Conservation (phyloP, 2,329 filamentous ascomycete genomes). For the Aspergillus sp. region DNA sequence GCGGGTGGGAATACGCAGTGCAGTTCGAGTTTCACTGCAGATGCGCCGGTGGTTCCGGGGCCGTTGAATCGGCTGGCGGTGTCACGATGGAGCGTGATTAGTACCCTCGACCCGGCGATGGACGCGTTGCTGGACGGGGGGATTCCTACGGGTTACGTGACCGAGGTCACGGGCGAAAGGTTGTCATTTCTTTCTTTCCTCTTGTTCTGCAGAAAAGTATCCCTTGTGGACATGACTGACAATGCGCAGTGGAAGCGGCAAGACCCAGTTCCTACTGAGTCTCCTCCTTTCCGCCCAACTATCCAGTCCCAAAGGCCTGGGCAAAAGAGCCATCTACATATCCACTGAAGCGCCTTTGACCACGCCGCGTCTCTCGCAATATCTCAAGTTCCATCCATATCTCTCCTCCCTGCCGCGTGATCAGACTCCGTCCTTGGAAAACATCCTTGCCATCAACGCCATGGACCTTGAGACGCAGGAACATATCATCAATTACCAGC, state of each 20-base stretch:
- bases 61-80: conserved; percentile 24
- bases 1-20: conserved; percentile 26
- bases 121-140: conserved; percentile 69
- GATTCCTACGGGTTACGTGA: conserved; percentile 70
- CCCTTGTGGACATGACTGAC: not conserved
- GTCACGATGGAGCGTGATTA: conserved; percentile 54
- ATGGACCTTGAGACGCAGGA: conserved; percentile 91
- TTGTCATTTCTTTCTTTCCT: conserved; percentile 19
- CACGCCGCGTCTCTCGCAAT: conserved; percentile 71
- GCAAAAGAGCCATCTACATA: conserved; percentile 76
- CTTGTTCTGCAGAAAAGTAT: not conserved
- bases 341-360: conserved; percentile 83
- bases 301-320: conserved; percentile 60
- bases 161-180: conserved; percentile 89
- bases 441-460: conserved; percentile 71
- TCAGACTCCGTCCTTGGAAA: conserved; percentile 58
- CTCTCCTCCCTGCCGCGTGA: conserved; percentile 41
- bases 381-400: conserved; percentile 59
- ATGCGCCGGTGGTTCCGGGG: conserved; percentile 11
- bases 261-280: conserved; percentile 85
- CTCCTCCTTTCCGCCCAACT: conserved; percentile 81
- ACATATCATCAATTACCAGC: conserved; percentile 85
- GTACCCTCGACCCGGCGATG: conserved; percentile 66
- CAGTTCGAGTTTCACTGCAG: conserved; percentile 15
- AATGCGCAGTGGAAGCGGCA: conserved; percentile 64